Evolutionary conservation across 352 stramenopile genomes (phyloP).

Genomic region (Phytophthora idaei): DNA sequence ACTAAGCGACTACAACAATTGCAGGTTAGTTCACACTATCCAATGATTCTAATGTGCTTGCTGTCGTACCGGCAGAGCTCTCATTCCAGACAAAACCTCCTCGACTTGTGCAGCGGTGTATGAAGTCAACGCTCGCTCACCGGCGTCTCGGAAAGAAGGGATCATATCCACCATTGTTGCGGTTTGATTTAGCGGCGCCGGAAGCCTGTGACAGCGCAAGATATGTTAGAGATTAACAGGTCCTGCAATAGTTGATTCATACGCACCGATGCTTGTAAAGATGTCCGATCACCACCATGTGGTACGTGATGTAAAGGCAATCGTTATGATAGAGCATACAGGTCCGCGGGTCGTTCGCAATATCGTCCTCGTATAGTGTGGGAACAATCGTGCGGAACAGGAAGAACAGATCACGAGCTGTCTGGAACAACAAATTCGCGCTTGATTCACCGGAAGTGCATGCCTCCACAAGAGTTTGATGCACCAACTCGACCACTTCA

Average conservation of each 20-base stretch:
- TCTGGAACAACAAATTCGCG: constrained; percentile 77
- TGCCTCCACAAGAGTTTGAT: constrained; percentile 70
- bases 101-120: constrained; percentile 50
- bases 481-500: constrained; percentile 65
- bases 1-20: constrained; percentile 40
- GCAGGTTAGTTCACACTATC: constrained; percentile 10
- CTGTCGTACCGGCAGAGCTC: constrained; percentile 51
- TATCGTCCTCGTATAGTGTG: constrained; percentile 70
- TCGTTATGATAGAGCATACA: constrained; percentile 90
- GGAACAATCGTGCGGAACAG: constrained; percentile 73
- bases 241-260: background rate
- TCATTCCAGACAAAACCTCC: constrained; percentile 47
- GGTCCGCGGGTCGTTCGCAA: constrained; percentile 62
- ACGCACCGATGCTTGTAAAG: constrained; percentile 74
- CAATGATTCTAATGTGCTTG: background rate
- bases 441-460: constrained; percentile 49
- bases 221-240: background rate
- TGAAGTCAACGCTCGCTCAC: constrained; percentile 56
- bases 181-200: constrained; percentile 57
- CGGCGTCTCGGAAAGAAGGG: constrained; percentile 62
- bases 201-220: constrained; percentile 41
- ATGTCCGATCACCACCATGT: constrained; percentile 79
- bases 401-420: constrained; percentile 75
- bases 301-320: constrained; percentile 79
- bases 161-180: constrained; percentile 86